Conservation (phyloP, 2,329 filamentous ascomycete species). For the Epichloe sylvatica region DNA sequence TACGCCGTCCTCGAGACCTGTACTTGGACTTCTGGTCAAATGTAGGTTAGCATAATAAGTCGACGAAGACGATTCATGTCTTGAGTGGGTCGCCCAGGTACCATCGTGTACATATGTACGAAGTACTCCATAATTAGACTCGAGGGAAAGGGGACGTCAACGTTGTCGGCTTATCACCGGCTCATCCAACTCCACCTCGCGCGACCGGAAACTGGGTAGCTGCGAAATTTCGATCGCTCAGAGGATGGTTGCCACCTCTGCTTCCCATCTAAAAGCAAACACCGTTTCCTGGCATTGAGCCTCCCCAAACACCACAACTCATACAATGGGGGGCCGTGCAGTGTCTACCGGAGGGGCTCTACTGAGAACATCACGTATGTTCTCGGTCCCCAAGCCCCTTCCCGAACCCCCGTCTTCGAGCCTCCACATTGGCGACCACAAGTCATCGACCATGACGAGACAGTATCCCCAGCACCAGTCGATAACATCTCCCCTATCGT, state of each 20-base stretch:
- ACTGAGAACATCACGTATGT: constrained; percentile 76
- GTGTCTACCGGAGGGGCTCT: constrained; percentile 53
- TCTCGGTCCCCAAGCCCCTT: constrained; percentile 69
- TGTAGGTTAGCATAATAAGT: constrained; percentile 2
- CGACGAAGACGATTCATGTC: neutral
- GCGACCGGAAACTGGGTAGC: neutral
- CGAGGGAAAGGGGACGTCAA: neutral
- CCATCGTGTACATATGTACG: too few relatives aligned
- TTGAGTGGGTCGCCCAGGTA: neutral
- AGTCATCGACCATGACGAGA: constrained; percentile 41
- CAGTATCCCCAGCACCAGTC: constrained; percentile 71
- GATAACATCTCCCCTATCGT: constrained; percentile 62
- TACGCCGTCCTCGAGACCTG: neutral
- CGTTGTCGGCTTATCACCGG: constrained; percentile 16
- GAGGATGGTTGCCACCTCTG: neutral
- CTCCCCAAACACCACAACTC: constrained; percentile 12
- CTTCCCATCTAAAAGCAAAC: constrained; percentile 1
- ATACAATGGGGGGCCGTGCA: constrained; percentile 20
- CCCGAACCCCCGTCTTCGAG: constrained; percentile 43
- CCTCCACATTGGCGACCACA: constrained; percentile 21
- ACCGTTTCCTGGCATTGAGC: constrained; percentile 16
- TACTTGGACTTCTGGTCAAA: constrained; percentile 4
- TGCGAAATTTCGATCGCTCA: constrained; percentile 17
- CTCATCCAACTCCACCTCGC: constrained; percentile 8
- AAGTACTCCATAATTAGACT: too few relatives aligned